A percentile compares a stretch with the other conserved stretches of the same genome.
phyloP scores from a whole-genome alignment of 1,284 basidiomycete species.

The Bjerkandera adusta region DNA sequence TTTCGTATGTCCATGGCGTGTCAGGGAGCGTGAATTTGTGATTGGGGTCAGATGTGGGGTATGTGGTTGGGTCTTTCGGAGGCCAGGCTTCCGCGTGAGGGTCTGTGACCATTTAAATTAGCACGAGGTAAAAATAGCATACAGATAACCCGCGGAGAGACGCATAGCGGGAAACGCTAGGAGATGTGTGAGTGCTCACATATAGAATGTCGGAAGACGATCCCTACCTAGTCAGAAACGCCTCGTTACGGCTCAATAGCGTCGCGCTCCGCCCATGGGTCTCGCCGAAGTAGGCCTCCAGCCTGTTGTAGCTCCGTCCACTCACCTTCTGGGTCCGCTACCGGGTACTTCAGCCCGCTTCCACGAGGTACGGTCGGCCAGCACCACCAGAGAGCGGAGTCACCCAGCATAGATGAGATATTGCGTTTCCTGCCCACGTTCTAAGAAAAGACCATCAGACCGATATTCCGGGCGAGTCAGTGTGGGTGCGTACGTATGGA shows the following conservation, averaged over 20 bases:
- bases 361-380: conserved; percentile 69
- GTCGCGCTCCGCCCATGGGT: conserved; percentile 8
- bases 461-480: too few species aligned
- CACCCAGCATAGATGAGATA: conserved; percentile 75
- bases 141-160: too few species aligned
- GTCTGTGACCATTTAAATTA: conserved; percentile 17
- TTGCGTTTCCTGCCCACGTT: conserved; percentile 78
- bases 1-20: conserved; percentile 85
- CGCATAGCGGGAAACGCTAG: too few species aligned
- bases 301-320: conserved; percentile 49
- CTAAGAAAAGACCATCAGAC: conserved; percentile 37
- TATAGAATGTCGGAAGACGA: conserved; percentile 8
- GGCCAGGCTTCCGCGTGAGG: conserved; percentile 45
- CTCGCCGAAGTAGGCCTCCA: conserved; percentile 8
- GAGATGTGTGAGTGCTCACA: conserved; percentile 30
- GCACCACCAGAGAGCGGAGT: conserved; percentile 78
- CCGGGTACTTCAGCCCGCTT: conserved; percentile 75
- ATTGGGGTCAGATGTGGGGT: conserved; percentile 29
- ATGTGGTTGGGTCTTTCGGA: conserved; percentile 50
- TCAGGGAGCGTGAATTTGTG: conserved; percentile 47
- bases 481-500: conserved; percentile 77
- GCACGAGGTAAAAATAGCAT: too few species aligned
- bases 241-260: conserved; percentile 14
- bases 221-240: conserved; percentile 1
- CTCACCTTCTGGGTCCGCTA: conserved; percentile 77